A percentile compares a stretch with the other conserved stretches of the same genome.
These are phyloP conservation scores for Ambispora gerdemannii DNA, from an alignment of 192 early-diverging fungal genomes.

Conservation along the genomic window DNA sequence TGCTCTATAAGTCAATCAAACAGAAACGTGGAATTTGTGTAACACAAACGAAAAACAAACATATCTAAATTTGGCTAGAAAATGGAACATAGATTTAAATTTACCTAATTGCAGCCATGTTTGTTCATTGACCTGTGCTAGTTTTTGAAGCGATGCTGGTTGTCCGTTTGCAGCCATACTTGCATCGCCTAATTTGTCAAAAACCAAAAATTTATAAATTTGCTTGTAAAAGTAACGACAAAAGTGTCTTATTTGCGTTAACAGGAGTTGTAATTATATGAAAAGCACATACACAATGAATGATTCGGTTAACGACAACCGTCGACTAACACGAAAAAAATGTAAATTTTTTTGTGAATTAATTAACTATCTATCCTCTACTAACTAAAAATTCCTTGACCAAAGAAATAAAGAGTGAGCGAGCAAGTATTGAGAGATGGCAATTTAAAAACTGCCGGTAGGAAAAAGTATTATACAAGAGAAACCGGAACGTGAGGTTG, in stretches of 20 bases:
- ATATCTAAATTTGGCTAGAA: background rate
- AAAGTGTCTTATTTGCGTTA: background rate
- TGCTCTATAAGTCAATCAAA: background rate
- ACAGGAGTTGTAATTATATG: background rate
- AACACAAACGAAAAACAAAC: background rate
- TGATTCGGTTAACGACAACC: background rate
- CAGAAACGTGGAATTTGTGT: background rate
- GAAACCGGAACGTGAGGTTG: no score
- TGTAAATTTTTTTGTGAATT: background rate
- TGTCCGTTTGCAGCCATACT: constrained; percentile 24
- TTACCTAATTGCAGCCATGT: constrained; percentile 61
- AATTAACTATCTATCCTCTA: background rate
- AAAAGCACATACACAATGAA: background rate
- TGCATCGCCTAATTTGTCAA: background rate
- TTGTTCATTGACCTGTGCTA: constrained; percentile 56
- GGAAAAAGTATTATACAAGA: background rate
- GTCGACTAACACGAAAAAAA: background rate
- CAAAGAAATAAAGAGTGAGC: background rate
- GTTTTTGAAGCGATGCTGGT: constrained; percentile 40
- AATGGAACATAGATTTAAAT: background rate
- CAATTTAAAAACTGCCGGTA: background rate
- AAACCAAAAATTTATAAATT: background rate
- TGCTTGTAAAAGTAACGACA: no score
- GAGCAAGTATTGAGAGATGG: background rate
- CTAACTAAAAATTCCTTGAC: background rate